Percentiles rank a stretch among this genome's conserved stretches.
Evolutionary conservation across 305 asterid species (phyloP).

Genomic region (Fraxinus ornus): DNA sequence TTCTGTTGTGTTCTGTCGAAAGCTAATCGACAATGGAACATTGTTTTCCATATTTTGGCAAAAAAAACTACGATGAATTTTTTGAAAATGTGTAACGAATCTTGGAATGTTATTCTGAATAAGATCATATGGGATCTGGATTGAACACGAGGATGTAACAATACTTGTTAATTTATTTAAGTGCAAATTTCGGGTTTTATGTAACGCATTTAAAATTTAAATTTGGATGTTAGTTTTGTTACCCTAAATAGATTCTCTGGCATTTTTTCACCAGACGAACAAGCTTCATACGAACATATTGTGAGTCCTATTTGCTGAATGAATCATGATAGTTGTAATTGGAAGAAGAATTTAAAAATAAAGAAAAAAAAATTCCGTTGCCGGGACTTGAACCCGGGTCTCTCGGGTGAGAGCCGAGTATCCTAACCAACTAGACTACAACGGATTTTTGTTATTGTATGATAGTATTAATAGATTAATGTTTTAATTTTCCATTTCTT

Average conservation of each 20-base stretch:
- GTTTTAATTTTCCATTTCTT: neutral
- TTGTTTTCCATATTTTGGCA: neutral
- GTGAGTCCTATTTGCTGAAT: neutral
- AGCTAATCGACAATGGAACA: neutral
- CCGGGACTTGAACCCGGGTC: conserved; percentile 99
- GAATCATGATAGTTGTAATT: neutral
- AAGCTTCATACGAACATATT: neutral
- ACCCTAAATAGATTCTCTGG: neutral
- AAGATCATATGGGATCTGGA: neutral
- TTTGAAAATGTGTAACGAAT: neutral
- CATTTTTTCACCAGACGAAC: no score
- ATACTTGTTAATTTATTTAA: neutral
- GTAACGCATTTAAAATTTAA: neutral
- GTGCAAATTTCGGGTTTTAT: neutral
- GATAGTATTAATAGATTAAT: neutral
- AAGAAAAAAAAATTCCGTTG: conserved; percentile 47
- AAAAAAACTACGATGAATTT: neutral
- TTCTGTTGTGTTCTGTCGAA: neutral
- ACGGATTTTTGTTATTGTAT: conserved; percentile 31
- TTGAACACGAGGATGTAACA: neutral
- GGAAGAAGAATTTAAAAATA: neutral
- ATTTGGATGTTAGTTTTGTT: neutral
- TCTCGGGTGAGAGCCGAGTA: conserved; percentile 98
- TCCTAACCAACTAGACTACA: conserved; percentile 95
- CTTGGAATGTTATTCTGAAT: neutral